Evolutionary conservation across 768 basidiomycete genomes (phyloP), one percentile per base, ranked within the genome.

Genomic region (Coprinopsis strossmayeri): DNA sequence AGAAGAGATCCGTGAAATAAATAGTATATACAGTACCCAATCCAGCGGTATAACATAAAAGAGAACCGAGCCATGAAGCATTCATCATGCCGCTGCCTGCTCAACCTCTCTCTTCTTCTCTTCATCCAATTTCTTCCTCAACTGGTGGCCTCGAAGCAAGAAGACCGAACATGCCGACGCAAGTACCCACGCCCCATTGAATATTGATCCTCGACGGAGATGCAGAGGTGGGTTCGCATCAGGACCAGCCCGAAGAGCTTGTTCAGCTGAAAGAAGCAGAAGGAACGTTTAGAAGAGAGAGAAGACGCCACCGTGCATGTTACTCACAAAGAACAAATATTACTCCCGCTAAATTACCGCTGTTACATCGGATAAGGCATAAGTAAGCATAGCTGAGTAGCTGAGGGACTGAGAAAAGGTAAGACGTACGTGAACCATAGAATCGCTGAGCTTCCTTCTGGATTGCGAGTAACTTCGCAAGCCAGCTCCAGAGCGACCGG

Each of bases 401-500:
- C 39, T 20, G 20, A 21, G 45, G 5, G 45, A 32, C 26, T 20
- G 44, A 54, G 40, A 21, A 56, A 26, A 27, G 5, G 30, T 24
- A 17, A 47, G 38, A 70, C 82, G 49, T 59, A 87, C 84, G 69
- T 66, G 64, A 81, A 82, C 88, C 89, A 92, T 20, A 91, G 57
- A 23, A 89, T 60, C 0, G 88, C 84, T 0, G 87, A 75, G 51
- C 87, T 89, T 1, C 77, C 81, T 49, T 89, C 86, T 1, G 88
- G 77, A 57, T 88, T 90, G 49, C 86, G 72, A 5, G 89, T 89
- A 18, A 91, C 60, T 61, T 93, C 91, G 32, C 82, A 84, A 12
- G 77, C 83, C 18, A 93, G 76, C 59, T 93, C 90, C 48, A 93
- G 67, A 1, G 70, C 81, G 25, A 91, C 72, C 1, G 90, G 88